Conservation (phyloP, 129 eudicot genomes). For the Tagetes erecta region DNA sequence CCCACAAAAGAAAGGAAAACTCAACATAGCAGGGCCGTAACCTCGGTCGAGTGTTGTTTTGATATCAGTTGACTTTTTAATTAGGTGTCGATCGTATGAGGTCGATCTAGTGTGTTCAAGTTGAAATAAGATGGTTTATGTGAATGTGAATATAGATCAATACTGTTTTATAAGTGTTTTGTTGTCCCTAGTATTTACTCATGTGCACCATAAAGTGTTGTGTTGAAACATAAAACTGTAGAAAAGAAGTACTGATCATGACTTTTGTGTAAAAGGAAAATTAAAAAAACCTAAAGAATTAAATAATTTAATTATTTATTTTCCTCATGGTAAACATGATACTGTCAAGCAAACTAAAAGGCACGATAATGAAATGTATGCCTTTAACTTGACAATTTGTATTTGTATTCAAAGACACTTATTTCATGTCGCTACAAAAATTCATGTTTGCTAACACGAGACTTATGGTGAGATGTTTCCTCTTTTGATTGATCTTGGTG, state of each 20-base stretch:
- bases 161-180: constrained; percentile 19
- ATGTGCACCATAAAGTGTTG: neutral
- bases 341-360: neutral
- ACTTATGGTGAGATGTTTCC: neutral
- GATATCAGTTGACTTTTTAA: constrained; percentile 17
- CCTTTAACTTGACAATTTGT: neutral
- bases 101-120: constrained; percentile 17
- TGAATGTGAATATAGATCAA: constrained; percentile 23
- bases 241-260: too few relatives aligned
- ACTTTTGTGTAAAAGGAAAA: too few relatives aligned
- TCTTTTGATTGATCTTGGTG: too few relatives aligned
- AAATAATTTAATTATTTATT: constrained; percentile 20
- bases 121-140: constrained; percentile 28
- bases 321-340: constrained; percentile 27
- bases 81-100: constrained; percentile 15
- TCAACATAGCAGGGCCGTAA: constrained; percentile 22
- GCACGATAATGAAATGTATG: neutral
- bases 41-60: constrained; percentile 12
- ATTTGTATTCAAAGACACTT: neutral
- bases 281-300: neutral
- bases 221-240: too few relatives aligned
- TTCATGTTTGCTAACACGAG: neutral
- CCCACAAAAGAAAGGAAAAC: constrained; percentile 44
- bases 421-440: neutral
- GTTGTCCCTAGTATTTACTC: neutral